These are phyloP conservation scores for Salvia splendens DNA, from an alignment of 257 asterid species.

Conservation along the genomic window DNA sequence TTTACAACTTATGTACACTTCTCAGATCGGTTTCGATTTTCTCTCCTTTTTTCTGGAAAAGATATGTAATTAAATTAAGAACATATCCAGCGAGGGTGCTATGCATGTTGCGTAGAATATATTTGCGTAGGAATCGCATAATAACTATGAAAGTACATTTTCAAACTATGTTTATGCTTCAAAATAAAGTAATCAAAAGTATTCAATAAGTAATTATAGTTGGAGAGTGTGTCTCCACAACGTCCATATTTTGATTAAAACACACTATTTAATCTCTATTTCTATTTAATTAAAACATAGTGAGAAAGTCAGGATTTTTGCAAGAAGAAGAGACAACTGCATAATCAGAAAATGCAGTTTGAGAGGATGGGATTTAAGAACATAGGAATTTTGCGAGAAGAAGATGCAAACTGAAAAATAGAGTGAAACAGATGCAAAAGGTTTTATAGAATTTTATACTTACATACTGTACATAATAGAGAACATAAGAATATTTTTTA, in stretches of 20 bases:
- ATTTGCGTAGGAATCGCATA: constrained; percentile 23
- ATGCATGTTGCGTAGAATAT: constrained; percentile 36
- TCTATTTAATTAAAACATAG: neutral
- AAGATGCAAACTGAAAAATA: too few species aligned
- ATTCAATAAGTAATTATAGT: neutral
- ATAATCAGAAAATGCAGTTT: too few species aligned
- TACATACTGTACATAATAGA: too few species aligned
- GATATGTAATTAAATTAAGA: neutral
- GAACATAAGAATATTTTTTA: neutral
- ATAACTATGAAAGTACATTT: constrained; percentile 27
- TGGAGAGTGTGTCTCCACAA: neutral
- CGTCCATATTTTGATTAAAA: neutral
- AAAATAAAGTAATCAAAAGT: neutral
- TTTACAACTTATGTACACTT: too few species aligned
- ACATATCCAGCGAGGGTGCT: constrained; percentile 19
- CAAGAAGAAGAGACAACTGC: too few species aligned
- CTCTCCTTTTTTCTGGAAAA: too few species aligned
- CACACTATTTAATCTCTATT: neutral
- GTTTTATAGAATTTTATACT: too few species aligned
- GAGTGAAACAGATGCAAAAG: too few species aligned
- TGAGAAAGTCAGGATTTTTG: too few species aligned
- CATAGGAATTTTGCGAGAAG: too few species aligned
- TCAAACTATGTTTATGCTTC: constrained; percentile 21
- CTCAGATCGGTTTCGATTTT: too few species aligned
- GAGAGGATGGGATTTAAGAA: too few species aligned